These are phyloP conservation scores for Xylariomycetidae sp. DNA, from an alignment of 2,329 filamentous ascomycete genomes.

Conservation along the genomic window DNA sequence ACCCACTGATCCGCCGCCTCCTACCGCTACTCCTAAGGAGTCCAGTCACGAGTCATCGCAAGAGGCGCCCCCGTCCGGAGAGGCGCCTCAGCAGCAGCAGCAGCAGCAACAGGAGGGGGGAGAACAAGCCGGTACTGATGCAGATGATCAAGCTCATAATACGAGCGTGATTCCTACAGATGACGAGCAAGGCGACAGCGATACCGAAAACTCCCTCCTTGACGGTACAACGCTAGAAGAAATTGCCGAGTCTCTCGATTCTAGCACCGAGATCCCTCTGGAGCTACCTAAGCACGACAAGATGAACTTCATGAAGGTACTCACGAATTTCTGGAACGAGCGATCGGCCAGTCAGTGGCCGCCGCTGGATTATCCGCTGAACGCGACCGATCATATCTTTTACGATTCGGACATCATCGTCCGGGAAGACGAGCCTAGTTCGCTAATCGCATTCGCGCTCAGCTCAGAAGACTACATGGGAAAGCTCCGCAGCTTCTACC, in stretches of 20 bases:
- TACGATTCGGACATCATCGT: constrained; percentile 96
- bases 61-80: constrained; percentile 19
- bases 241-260: constrained; percentile 58
- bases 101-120: constrained; percentile 32
- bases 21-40: neutral
- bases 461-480: constrained; percentile 81
- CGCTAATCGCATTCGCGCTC: constrained; percentile 87
- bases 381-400: constrained; percentile 87
- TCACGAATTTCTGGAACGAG: constrained; percentile 98
- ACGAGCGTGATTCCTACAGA: constrained; percentile 61
- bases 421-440: constrained; percentile 94
- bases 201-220: constrained; percentile 63
- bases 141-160: constrained; percentile 38
- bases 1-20: neutral
- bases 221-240: constrained; percentile 66
- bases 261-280: constrained; percentile 55
- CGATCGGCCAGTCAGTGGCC: constrained; percentile 93
- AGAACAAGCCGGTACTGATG: too few relatives aligned
- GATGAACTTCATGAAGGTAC: constrained; percentile 87
- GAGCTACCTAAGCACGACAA: constrained; percentile 91
- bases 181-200: constrained; percentile 64
- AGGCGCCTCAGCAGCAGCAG: constrained; percentile 19
- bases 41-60: constrained; percentile 7
- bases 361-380: constrained; percentile 86
- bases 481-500: constrained; percentile 56